phyloP scores from a whole-genome alignment of 345 rosid genomes.

The Euphorbia pulcherrima region DNA sequence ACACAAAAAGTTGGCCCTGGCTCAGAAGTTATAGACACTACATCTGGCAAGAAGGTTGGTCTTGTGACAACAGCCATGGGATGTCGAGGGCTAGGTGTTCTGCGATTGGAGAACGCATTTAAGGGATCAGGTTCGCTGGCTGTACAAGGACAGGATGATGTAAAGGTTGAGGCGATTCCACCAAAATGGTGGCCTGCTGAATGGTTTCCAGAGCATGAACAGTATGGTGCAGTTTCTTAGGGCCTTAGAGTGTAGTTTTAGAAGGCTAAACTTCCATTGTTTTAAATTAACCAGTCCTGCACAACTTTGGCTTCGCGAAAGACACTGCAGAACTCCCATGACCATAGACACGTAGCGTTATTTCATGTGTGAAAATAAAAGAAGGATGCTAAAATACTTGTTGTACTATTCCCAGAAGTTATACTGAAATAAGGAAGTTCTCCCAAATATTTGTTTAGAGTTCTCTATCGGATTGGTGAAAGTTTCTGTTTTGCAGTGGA shows the following conservation, averaged over 20 bases:
- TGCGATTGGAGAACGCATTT: constrained; percentile 67
- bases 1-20: constrained; percentile 57
- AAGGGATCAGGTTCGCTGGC: constrained; percentile 36
- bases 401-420: not conserved
- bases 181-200: constrained; percentile 86
- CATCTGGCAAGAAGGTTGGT: constrained; percentile 67
- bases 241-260: not conserved
- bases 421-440: not conserved
- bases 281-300: constrained; percentile 7
- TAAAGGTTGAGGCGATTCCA: constrained; percentile 57
- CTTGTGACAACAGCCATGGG: constrained; percentile 65
- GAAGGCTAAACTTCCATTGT: not conserved
- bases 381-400: not conserved
- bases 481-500: not conserved
- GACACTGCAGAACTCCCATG: constrained; percentile 16
- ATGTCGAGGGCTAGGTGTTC: constrained; percentile 65
- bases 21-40: constrained; percentile 52
- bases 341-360: constrained; percentile 5
- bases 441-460: not conserved
- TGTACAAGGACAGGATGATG: constrained; percentile 47
- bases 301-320: not conserved
- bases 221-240: constrained; percentile 38
- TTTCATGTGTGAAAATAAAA: constrained; percentile 3
- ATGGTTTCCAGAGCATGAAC: constrained; percentile 54
- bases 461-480: not conserved